Evolutionary conservation across 805 yeast species (phyloP).

Genomic region (Starmerella sp.): DNA sequence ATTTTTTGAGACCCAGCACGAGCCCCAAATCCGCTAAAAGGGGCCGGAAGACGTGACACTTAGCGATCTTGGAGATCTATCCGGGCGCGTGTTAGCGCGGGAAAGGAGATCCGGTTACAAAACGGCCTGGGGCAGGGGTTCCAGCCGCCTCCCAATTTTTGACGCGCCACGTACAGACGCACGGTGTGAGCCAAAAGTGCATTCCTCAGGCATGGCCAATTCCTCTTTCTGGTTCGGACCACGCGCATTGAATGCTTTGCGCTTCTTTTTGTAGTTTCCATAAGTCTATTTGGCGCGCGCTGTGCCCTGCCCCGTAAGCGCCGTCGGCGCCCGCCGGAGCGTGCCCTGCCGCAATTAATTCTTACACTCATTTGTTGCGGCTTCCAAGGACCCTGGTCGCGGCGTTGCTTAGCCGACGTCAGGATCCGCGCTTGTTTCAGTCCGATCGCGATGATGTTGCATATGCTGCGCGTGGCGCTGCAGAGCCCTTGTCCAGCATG

Average conservation of each 20-base stretch:
- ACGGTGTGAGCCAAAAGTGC: background rate
- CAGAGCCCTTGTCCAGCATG: background rate
- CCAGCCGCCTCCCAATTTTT: constrained; percentile 2
- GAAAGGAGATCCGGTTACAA: constrained; percentile 4
- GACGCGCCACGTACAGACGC: constrained; percentile 3
- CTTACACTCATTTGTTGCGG: background rate
- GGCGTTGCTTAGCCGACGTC: background rate
- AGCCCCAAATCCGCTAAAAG: background rate
- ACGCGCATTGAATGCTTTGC: too few species aligned
- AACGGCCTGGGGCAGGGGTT: background rate
- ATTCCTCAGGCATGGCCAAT: background rate
- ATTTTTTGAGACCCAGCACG: background rate
- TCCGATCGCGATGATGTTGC: background rate
- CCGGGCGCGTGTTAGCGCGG: background rate
- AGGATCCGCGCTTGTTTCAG: background rate
- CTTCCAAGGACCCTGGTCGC: background rate
- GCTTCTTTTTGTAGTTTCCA: too few species aligned
- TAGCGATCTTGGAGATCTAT: background rate
- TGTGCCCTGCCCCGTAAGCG: too few species aligned
- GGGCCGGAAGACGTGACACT: background rate
- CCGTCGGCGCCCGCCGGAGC: too few species aligned
- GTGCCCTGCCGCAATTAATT: too few species aligned
- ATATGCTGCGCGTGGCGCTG: background rate
- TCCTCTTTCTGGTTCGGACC: background rate
- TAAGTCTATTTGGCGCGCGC: too few species aligned